phyloP scores from a whole-genome alignment of 441 rosid species.

The Gossypium lobatum region DNA sequence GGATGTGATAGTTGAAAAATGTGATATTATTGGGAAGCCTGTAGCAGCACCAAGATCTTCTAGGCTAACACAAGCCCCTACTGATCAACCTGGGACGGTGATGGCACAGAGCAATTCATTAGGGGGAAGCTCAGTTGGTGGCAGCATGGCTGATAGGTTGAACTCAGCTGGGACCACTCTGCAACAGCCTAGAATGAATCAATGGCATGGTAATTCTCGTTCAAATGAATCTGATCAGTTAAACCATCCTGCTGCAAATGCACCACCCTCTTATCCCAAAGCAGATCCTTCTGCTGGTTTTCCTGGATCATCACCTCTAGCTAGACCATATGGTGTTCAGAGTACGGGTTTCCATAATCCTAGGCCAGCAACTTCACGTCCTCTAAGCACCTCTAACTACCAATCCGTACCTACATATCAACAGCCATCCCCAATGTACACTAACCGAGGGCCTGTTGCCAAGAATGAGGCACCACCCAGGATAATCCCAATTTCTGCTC shows the following conservation, averaged over 20 bases:
- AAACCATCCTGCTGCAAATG: constrained; percentile 29
- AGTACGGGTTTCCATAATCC: constrained; percentile 28
- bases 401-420: constrained; percentile 38
- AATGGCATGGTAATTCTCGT: constrained; percentile 22
- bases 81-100: constrained; percentile 26
- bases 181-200: constrained; percentile 36
- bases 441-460: constrained; percentile 57
- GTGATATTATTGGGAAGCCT: constrained; percentile 49
- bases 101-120: constrained; percentile 21
- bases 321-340: constrained; percentile 29
- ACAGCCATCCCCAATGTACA: constrained; percentile 47
- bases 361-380: constrained; percentile 34
- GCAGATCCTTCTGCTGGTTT: constrained; percentile 28
- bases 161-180: constrained; percentile 25
- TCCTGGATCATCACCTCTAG: constrained; percentile 31
- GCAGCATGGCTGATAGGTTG: constrained; percentile 23
- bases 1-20: constrained; percentile 41
- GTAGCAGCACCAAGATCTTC: constrained; percentile 26
- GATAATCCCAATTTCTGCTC: constrained; percentile 63
- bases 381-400: constrained; percentile 26
- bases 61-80: constrained; percentile 25
- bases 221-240: constrained; percentile 24
- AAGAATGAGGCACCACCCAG: constrained; percentile 63
- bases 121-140: constrained; percentile 21
- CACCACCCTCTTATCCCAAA: constrained; percentile 26